Evolutionary conservation across 208 protist genomes (phyloP), one percentile per base, ranked within the genome.

Genomic region (Perkinsela sp.): DNA sequence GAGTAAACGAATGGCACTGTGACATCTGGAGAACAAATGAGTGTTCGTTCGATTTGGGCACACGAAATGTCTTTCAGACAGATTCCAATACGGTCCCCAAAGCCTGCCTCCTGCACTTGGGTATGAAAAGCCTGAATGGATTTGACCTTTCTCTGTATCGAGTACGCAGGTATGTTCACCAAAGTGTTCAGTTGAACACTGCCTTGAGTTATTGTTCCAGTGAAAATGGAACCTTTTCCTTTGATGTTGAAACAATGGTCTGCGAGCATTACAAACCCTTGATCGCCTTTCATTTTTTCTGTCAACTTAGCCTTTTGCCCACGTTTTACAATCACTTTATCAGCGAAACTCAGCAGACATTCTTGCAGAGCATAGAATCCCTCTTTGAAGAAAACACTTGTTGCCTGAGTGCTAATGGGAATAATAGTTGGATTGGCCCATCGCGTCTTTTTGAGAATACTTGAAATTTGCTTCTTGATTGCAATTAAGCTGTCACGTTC

Each of bases 241-340:
- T 92, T 87, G 32, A 98, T 87, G 22, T 79, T 78, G 77, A 98
- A 98, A 82, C 95, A 98, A 77, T 98, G 95, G 75, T 98, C 95
- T 70, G 96, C 80, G 31, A 91, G 81, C 81, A 96, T 92, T 67
- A 94, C 72, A 67, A 98, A 96, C 1, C 78, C 74, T 15, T 70
- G 69, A 22, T 70, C 32, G n/a, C 48, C 68, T 32, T 6, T 57
- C 40, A n/a, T 57, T 57, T 57, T 57, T 57, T 57, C 13, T 6
- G 40, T 22, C 40, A 57, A 57, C 22, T 6, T 6, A n/a, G n/a
- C n/a, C n/a, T n/a, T n/a, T n/a, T n/a, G n/a, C 6, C 6, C 6
- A n/a, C 40, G 40, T 57, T 57, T 22, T 22, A n/a, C 13, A n/a
- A 22, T n/a, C 22, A 57, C 22, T n/a, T 57, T 57, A n/a, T 57